These are phyloP conservation scores for Alternaria burnsii DNA, from an alignment of 2,329 filamentous ascomycete species.

Conservation along the genomic window DNA sequence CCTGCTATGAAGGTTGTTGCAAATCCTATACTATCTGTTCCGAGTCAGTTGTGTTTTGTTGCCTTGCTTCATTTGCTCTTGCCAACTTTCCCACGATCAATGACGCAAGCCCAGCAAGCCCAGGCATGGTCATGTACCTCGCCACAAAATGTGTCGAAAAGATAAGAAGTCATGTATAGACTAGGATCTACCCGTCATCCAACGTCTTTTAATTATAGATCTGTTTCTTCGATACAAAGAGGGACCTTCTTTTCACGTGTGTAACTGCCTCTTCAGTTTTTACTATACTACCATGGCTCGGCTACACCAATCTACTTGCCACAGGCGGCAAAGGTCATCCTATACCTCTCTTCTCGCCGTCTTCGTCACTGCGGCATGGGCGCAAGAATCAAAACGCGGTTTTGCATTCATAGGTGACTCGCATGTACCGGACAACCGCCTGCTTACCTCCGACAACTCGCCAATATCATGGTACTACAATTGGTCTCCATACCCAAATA, in stretches of 20 bases:
- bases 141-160: constrained; percentile 24
- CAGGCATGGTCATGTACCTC: constrained; percentile 30
- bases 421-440: constrained; percentile 66
- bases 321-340: constrained; percentile 7
- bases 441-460: constrained; percentile 67
- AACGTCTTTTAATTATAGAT: background rate
- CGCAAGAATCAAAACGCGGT: constrained; percentile 70
- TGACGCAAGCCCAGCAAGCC: constrained; percentile 44
- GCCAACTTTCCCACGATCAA: constrained; percentile 40
- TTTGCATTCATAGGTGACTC: constrained; percentile 72
- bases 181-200: constrained; percentile 9
- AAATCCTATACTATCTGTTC: background rate
- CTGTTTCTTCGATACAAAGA: background rate
- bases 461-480: constrained; percentile 88
- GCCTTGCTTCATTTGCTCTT: constrained; percentile 22
- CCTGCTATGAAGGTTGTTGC: background rate
- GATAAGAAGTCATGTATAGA: constrained; percentile 22
- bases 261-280: background rate
- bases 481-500: constrained; percentile 66
- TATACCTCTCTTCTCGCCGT: constrained; percentile 14
- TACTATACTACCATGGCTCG: constrained; percentile 2
- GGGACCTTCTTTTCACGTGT: background rate
- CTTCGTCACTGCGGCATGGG: constrained; percentile 16
- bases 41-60: constrained; percentile 17
- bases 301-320: constrained; percentile 3